Evolutionary conservation across 192 early-diverging fungal genomes (phyloP).

Genomic region (Coemansia sp.): DNA sequence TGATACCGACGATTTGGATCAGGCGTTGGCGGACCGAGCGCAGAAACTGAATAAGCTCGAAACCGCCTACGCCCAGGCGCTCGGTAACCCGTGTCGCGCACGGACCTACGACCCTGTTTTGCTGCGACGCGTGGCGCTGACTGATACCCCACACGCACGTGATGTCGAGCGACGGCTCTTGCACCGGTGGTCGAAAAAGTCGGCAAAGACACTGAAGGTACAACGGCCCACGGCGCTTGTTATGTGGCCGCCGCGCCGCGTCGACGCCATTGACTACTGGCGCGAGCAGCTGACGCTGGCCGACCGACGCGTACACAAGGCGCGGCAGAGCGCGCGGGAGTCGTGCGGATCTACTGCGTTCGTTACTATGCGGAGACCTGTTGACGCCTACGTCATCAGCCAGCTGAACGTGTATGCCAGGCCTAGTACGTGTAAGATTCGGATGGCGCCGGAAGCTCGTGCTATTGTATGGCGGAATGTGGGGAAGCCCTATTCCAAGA

Average conservation of each 20-base stretch:
- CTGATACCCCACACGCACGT: slow-evolving; percentile 32
- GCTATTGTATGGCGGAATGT: slow-evolving; percentile 74
- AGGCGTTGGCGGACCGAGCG: slow-evolving; percentile 57
- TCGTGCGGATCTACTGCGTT: slow-evolving; percentile 63
- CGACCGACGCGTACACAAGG: slow-evolving; percentile 55
- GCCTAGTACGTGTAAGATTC: slow-evolving; percentile 63
- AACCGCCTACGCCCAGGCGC: slow-evolving; percentile 57
- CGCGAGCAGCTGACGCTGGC: slow-evolving; percentile 56
- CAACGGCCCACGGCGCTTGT: neutral
- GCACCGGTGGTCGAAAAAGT: slow-evolving; percentile 33
- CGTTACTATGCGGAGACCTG: slow-evolving; percentile 70
- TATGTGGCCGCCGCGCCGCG: slow-evolving; percentile 14
- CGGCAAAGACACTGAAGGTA: neutral
- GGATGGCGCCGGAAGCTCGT: slow-evolving; percentile 73
- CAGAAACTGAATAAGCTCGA: slow-evolving; percentile 59
- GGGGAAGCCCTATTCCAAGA: slow-evolving; percentile 59
- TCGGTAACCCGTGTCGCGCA: slow-evolving; percentile 72
- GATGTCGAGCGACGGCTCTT: slow-evolving; percentile 37
- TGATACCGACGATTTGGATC: slow-evolving; percentile 53
- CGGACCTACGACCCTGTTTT: slow-evolving; percentile 64
- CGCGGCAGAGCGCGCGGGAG: slow-evolving; percentile 17
- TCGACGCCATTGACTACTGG: slow-evolving; percentile 70
- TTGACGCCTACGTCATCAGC: slow-evolving; percentile 66
- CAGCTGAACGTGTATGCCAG: slow-evolving; percentile 66
- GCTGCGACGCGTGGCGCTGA: slow-evolving; percentile 41